These are phyloP conservation scores for Thuidium tamariscinum DNA, from an alignment of 225 moss, liverwort and hornwort species.

Conservation along the genomic window DNA sequence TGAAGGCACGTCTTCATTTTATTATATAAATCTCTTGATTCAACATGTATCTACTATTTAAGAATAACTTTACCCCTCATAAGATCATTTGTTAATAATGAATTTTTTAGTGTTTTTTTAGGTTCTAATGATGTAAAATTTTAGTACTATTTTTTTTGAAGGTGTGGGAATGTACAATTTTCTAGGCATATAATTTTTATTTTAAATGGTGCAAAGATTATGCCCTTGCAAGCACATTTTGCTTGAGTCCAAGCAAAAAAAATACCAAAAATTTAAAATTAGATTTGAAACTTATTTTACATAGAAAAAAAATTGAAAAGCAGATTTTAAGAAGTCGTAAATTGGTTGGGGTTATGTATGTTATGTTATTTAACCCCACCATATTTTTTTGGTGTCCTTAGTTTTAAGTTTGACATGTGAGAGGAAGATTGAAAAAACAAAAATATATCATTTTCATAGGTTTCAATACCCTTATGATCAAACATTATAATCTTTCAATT, in stretches of 20 bases:
- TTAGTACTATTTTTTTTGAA: not conserved
- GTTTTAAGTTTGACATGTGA: too few species aligned
- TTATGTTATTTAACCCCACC: too few species aligned
- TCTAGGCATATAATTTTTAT: not conserved
- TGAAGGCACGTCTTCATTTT: too few species aligned
- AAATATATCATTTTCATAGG: too few species aligned
- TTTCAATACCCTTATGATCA: too few species aligned
- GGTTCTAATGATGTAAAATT: not conserved
- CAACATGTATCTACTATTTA: not conserved
- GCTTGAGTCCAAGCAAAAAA: not conserved
- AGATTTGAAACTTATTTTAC: not conserved
- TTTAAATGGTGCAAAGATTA: not conserved
- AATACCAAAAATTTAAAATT: rapidly evolving
- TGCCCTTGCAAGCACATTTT: not conserved
- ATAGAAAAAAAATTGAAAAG: too few species aligned
- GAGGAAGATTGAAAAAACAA: too few species aligned
- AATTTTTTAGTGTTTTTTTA: rapidly evolving
- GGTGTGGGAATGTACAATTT: not conserved
- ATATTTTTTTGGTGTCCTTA: too few species aligned
- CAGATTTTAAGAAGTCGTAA: too few species aligned
- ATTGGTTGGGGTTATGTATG: too few species aligned
- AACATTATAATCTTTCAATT: too few species aligned
- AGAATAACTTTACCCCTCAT: not conserved
- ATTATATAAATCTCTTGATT: not conserved
- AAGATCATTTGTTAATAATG: not conserved